Conservation (phyloP, 192 early-diverging fungal species). For the Haplosporangium gracile region DNA sequence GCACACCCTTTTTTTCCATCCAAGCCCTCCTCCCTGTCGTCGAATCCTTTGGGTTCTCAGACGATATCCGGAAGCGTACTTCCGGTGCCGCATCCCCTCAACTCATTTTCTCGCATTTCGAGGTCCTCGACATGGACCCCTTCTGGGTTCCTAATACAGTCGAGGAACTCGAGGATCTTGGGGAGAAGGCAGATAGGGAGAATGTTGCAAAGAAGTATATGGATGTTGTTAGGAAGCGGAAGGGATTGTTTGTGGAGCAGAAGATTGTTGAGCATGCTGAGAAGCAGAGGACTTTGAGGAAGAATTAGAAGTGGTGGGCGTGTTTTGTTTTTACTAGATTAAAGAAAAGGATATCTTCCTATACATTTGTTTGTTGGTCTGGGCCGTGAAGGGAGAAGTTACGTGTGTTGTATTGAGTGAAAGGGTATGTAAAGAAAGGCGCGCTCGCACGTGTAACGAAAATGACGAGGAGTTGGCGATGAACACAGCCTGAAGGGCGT, state of each 20-base stretch:
- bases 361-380: background rate
- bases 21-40: conserved; percentile 90
- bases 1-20: conserved; percentile 96
- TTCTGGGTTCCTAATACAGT: conserved; percentile 99
- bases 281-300: conserved; percentile 85
- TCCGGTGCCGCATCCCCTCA: conserved; percentile 96
- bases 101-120: conserved; percentile 95
- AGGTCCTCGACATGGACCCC: conserved; percentile 92
- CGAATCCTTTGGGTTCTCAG: conserved; percentile 99
- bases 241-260: conserved; percentile 93
- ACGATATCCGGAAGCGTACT: conserved; percentile 96
- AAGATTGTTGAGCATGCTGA: conserved; percentile 93
- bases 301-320: conserved; percentile 62
- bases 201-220: conserved; percentile 97
- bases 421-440: no score
- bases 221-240: conserved; percentile 94
- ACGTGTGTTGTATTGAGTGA: no score
- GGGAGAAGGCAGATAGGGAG: conserved; percentile 97
- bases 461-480: background rate
- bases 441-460: background rate
- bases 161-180: conserved; percentile 98
- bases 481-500: background rate
- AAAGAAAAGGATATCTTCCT: background rate
- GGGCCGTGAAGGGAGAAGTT: background rate
- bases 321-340: background rate